These are phyloP conservation scores for Peronospora destructor DNA, from an alignment of 352 stramenopile genomes.

Conservation along the genomic window DNA sequence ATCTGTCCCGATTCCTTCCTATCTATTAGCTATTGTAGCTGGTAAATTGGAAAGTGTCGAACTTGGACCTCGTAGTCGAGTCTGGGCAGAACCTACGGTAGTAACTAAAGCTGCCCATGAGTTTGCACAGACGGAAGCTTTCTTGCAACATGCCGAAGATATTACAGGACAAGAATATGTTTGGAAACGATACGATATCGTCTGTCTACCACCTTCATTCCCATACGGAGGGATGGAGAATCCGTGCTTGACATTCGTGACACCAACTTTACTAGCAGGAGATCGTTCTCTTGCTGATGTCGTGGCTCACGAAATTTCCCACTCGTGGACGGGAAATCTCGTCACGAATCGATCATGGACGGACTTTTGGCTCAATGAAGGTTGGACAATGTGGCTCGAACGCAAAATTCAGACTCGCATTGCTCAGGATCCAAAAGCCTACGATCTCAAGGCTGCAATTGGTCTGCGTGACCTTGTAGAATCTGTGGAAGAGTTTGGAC, in stretches of 20 bases:
- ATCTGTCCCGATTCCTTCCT: conserved; percentile 90
- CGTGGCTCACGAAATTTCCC: conserved; percentile 95
- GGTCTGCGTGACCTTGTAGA: conserved; percentile 38
- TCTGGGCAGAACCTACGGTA: conserved; percentile 93
- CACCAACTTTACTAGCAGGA: conserved; percentile 91
- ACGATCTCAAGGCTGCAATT: conserved; percentile 54
- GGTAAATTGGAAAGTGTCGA: conserved; percentile 87
- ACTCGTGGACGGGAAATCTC: conserved; percentile 96
- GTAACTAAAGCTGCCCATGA: conserved; percentile 90
- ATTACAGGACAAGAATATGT: conserved; percentile 90
- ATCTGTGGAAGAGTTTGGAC: conserved; percentile 44
- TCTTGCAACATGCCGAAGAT: conserved; percentile 88
- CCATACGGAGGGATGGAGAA: conserved; percentile 81
- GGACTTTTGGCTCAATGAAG: conserved; percentile 99
- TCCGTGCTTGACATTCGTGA: conserved; percentile 93
- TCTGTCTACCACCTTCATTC: conserved; percentile 94
- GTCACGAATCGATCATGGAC: conserved; percentile 94
- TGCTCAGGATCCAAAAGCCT: conserved; percentile 33
- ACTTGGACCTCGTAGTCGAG: conserved; percentile 74
- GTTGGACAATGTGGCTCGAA: conserved; percentile 97
- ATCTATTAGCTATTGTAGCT: conserved; percentile 92
- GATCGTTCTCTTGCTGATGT: conserved; percentile 93
- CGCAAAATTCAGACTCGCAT: conserved; percentile 90
- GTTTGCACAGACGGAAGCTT: conserved; percentile 92
- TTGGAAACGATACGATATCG: conserved; percentile 96